Percentiles rank a stretch among this genome's conserved stretches.
phyloP scores from a whole-genome alignment of 2,329 filamentous ascomycete species.

The Scedosporium aurantiacum region DNA sequence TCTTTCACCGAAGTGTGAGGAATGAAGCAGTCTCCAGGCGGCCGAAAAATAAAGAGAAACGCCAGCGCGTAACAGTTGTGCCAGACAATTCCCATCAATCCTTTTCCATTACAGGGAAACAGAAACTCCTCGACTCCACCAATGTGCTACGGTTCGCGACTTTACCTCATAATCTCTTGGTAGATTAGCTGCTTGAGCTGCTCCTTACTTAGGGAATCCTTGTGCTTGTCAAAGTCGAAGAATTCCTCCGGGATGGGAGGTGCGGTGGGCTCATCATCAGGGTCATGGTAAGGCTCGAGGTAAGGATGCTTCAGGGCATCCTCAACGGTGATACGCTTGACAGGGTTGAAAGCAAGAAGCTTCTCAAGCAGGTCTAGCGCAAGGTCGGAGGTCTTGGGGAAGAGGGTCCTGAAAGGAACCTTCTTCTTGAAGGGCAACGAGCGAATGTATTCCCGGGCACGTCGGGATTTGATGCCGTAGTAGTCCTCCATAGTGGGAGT shows the following conservation, averaged over 20 bases:
- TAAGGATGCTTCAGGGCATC: conserved; percentile 96
- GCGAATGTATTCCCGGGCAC: conserved; percentile 94
- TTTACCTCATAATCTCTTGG: conserved; percentile 75
- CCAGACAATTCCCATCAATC: neutral
- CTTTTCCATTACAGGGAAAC: neutral
- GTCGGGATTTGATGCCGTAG: conserved; percentile 98
- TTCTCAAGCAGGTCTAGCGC: conserved; percentile 92
- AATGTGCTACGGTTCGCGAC: neutral
- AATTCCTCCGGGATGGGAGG: conserved; percentile 97
- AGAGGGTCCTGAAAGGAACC: conserved; percentile 92
- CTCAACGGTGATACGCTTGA: conserved; percentile 96
- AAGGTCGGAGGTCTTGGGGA: conserved; percentile 97
- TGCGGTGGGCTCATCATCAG: conserved; percentile 93
- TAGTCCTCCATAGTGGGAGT: conserved; percentile 99
- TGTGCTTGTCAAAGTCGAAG: conserved; percentile 99
- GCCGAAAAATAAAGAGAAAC: neutral
- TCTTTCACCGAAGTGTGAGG: neutral
- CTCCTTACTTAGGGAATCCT: conserved; percentile 96
- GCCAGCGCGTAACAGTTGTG: neutral
- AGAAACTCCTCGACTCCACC: neutral
- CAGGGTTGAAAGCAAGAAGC: conserved; percentile 92
- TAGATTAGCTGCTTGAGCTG: conserved; percentile 96
- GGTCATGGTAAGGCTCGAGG: conserved; percentile 96
- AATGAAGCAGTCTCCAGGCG: neutral
- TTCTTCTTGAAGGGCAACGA: conserved; percentile 99